These are phyloP conservation scores for Pyrrhoderma lamaoense DNA, from an alignment of 1,284 basidiomycete genomes.

Conservation along the genomic window DNA sequence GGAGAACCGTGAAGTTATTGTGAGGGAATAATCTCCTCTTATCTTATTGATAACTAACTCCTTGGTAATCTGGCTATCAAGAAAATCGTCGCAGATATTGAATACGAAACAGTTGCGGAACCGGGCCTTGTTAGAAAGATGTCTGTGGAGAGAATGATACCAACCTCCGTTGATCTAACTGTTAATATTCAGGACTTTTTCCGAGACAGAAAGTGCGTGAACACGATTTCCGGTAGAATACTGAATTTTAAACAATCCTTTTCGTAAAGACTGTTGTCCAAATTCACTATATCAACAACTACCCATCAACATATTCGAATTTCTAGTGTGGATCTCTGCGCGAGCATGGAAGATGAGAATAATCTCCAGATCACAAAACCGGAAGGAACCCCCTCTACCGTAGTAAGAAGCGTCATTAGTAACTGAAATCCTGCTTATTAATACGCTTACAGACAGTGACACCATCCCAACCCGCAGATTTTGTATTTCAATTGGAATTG, in stretches of 20 bases:
- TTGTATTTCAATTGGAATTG: constrained; percentile 57
- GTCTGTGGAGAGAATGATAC: constrained; percentile 44
- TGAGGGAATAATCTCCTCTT: no score
- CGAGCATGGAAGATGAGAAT: constrained; percentile 35
- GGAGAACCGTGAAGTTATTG: neutral
- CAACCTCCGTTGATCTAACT: constrained; percentile 64
- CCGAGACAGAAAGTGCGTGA: constrained; percentile 51
- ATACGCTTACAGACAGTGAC: constrained; percentile 49
- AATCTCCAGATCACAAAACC: constrained; percentile 39
- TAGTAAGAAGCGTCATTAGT: neutral
- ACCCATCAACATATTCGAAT: constrained; percentile 67
- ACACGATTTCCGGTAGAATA: constrained; percentile 18
- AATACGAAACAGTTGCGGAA: constrained; percentile 54
- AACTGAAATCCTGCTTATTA: neutral
- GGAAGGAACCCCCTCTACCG: neutral
- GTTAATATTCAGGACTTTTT: constrained; percentile 87
- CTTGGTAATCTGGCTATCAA: constrained; percentile 22
- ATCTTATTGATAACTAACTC: no score
- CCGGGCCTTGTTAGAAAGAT: constrained; percentile 46
- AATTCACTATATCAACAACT: constrained; percentile 71
- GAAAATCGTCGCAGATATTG: constrained; percentile 56
- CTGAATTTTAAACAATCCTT: constrained; percentile 6
- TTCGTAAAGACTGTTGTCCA: constrained; percentile 58
- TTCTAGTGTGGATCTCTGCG: constrained; percentile 45
- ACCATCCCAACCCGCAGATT: constrained; percentile 60